A percentile compares a stretch with the other conserved stretches of the same genome.
phyloP scores from a whole-genome alignment of 345 rosid genomes.

The Conringia planisiliqua region DNA sequence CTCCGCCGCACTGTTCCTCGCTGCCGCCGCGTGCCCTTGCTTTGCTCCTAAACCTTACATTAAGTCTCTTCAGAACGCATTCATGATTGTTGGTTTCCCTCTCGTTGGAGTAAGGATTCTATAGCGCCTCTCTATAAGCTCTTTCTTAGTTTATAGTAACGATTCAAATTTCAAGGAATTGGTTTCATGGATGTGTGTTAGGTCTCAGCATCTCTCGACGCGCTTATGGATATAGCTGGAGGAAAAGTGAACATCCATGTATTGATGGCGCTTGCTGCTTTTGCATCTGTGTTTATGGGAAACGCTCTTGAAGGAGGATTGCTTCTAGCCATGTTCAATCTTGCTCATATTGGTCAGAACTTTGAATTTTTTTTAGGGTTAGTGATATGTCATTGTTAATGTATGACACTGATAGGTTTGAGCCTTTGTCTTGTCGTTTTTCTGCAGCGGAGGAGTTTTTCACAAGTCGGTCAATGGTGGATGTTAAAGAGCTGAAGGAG shows the following conservation, averaged over 20 bases:
- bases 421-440: constrained; percentile 2
- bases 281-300: constrained; percentile 95
- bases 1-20: constrained; percentile 66
- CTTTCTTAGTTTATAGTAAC: background rate
- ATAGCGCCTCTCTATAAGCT: background rate
- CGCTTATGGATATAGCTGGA: constrained; percentile 77
- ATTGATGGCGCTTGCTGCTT: constrained; percentile 92
- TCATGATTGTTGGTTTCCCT: constrained; percentile 72
- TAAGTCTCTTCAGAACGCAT: constrained; percentile 63
- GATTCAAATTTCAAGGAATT: background rate
- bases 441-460: constrained; percentile 94
- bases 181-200: constrained; percentile 19
- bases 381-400: background rate
- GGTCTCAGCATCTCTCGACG: constrained; percentile 93
- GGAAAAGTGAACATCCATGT: constrained; percentile 96
- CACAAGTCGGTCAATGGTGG: constrained; percentile 88
- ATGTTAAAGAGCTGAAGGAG: constrained; percentile 90
- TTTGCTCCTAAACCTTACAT: constrained; percentile 55
- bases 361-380: background rate
- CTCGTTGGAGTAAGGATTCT: constrained; percentile 71
- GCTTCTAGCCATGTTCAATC: constrained; percentile 94
- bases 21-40: constrained; percentile 74
- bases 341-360: constrained; percentile 86
- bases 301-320: constrained; percentile 93
- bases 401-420: background rate